Base-by-base conservation (phyloP, 2,329 filamentous ascomycete genomes). In the Microcera coccophila region DNA sequence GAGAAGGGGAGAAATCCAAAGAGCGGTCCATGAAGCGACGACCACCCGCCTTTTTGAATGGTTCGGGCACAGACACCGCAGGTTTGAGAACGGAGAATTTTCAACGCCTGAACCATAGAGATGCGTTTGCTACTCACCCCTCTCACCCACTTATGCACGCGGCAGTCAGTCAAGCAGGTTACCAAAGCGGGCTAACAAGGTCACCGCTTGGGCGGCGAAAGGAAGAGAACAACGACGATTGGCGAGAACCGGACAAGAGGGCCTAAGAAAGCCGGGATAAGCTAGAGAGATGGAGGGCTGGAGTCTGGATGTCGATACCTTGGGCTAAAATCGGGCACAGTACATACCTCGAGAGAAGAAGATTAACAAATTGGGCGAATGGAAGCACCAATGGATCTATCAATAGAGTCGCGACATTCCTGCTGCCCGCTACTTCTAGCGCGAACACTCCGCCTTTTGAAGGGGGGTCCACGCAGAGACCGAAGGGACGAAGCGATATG, bases 81-180 rank as follows among this genome's bases (percentile, higher is more conserved):
- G 22, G 7, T 26, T 26, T 26, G 7, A 7, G 12, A 26, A 26
- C 22, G 22, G 22, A 26, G 22, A 26, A 26, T 26, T 26, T 26
- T 26, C 12, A 7, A 7, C 12, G 7, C 12, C 22, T 26, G 22
- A 26, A 29, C 39, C 24, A 22, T 28, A 41, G 5, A 18, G 34
- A 15, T 37, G 17, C 22, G 33, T 33, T 36, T 36, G 15, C 38
- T 20, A 32, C 38, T 38, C 28, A 33, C 42, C 34, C 26, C 38
- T 34, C 29, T 41, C 22, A 47, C 43, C 48, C 53, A 48, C 55
- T 58, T 58, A 59, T 58, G 57, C 57, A 57, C 45, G 55, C 55
- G 49, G 57, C 53, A 53, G 51, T 54, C 38, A 37, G 32, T 40
- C 41, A 39, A 33, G 35, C 35, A 37, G 50, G 55, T 54, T 57